phyloP scores from a whole-genome alignment of 2,329 filamentous ascomycete genomes.

The Karstenula rhodostoma region DNA sequence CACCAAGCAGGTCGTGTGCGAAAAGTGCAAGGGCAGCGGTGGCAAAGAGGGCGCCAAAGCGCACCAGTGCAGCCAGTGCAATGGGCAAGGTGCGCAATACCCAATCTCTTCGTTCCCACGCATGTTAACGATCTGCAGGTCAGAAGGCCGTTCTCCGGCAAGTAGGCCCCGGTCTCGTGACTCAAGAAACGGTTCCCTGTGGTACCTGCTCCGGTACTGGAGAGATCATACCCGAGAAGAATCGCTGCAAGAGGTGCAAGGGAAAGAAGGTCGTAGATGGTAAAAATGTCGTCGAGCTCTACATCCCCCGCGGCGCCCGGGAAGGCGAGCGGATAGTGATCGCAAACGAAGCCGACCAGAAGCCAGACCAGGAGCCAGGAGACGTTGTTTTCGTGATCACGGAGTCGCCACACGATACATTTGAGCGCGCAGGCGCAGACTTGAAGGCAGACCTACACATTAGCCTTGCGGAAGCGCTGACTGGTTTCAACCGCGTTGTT shows the following conservation, averaged over 20 bases:
- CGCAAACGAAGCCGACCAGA: slow-evolving; percentile 92
- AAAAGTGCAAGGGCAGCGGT: slow-evolving; percentile 84
- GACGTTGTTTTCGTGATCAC: slow-evolving; percentile 90
- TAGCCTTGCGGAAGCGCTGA: slow-evolving; percentile 82
- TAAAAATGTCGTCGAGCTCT: slow-evolving; percentile 94
- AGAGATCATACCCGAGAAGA: slow-evolving; percentile 90
- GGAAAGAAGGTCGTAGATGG: slow-evolving; percentile 85
- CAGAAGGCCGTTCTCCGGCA: slow-evolving; percentile 79
- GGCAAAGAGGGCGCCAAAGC: slow-evolving; percentile 92
- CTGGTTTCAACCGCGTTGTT: slow-evolving; percentile 89
- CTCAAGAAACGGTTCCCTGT: slow-evolving; percentile 80
- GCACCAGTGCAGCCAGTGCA: slow-evolving; percentile 82
- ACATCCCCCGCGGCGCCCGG: slow-evolving; percentile 83
- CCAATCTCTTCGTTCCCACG: background rate
- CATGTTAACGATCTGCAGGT: slow-evolving; percentile 55
- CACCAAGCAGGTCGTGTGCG: slow-evolving; percentile 92
- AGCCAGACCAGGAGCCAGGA: slow-evolving; percentile 86
- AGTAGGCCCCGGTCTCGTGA: slow-evolving; percentile 85
- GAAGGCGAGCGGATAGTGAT: slow-evolving; percentile 89
- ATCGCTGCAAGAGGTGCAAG: slow-evolving; percentile 99
- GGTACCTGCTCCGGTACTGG: slow-evolving; percentile 86
- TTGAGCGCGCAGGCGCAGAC: slow-evolving; percentile 84
- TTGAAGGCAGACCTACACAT: slow-evolving; percentile 82
- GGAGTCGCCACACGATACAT: slow-evolving; percentile 81
- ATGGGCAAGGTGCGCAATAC: slow-evolving; percentile 68